Conservation (phyloP, 345 rosid genomes). For the Eucalyptus paniculata region DNA sequence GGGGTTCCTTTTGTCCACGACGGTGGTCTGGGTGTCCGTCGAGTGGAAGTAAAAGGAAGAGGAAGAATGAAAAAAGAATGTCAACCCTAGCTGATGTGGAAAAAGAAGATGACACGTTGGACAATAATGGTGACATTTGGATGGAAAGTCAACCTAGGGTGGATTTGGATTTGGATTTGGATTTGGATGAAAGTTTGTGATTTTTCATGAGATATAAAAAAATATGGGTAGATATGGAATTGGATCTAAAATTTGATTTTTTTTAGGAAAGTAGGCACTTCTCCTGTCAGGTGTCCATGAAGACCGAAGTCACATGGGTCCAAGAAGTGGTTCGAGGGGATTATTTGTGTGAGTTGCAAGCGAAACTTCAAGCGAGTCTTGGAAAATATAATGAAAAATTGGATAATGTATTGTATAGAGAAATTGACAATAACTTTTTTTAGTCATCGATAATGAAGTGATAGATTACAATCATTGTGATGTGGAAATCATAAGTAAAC, state of each 20-base stretch:
- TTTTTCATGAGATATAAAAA: not conserved
- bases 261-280: no score
- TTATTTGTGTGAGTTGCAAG: conserved; percentile 76
- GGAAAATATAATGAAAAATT: no score
- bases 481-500: not conserved
- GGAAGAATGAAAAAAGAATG: not conserved
- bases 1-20: not conserved
- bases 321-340: conserved; percentile 76
- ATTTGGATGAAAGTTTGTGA: not conserved
- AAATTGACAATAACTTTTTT: not conserved
- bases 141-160: not conserved
- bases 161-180: not conserved
- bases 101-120: not conserved
- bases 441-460: not conserved
- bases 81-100: not conserved
- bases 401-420: not conserved
- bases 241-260: no score
- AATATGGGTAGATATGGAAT: not conserved
- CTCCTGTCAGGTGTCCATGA: conserved; percentile 68
- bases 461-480: not conserved
- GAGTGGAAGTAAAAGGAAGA: not conserved
- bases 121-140: not conserved
- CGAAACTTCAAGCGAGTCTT: conserved; percentile 72
- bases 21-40: not conserved
- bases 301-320: conserved; percentile 85